These are phyloP conservation scores for Arachnomyces sp. DNA, from an alignment of 2,329 filamentous ascomycete species.

Conservation along the genomic window DNA sequence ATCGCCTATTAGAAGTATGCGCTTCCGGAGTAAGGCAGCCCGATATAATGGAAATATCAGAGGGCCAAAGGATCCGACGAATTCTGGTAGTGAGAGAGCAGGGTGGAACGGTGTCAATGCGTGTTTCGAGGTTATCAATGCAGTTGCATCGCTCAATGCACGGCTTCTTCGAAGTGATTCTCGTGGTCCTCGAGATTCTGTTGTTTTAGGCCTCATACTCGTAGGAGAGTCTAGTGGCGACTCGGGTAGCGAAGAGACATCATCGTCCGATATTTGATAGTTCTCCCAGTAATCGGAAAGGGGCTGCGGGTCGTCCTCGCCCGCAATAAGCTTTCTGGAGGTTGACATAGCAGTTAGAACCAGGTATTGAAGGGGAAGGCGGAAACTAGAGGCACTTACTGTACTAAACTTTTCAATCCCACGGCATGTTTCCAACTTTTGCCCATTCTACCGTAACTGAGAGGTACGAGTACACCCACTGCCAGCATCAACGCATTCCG, in stretches of 20 bases:
- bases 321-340: conserved; percentile 50
- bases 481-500: conserved; percentile 90
- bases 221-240: conserved; percentile 48
- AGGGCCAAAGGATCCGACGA: conserved; percentile 80
- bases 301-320: conserved; percentile 54
- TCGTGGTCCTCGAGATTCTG: conserved; percentile 49
- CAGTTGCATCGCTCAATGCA: conserved; percentile 36
- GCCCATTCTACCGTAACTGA: conserved; percentile 78
- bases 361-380: conserved; percentile 7
- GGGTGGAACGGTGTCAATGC: conserved; percentile 73
- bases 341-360: conserved; percentile 3
- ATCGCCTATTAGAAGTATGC: conserved; percentile 79
- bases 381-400: conserved; percentile 38
- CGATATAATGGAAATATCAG: conserved; percentile 87
- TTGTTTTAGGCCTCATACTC: conserved; percentile 40
- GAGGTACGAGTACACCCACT: conserved; percentile 77
- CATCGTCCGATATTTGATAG: conserved; percentile 29
- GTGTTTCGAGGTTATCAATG: conserved; percentile 40
- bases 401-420: conserved; percentile 64
- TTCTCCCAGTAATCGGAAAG: conserved; percentile 76
- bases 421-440: conserved; percentile 84
- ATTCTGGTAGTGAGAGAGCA: conserved; percentile 68
- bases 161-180: conserved; percentile 32
- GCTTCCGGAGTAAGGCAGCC: conserved; percentile 75
- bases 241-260: conserved; percentile 32